A percentile compares a stretch with the other conserved stretches of the same genome.
phyloP scores from a whole-genome alignment of 257 asterid genomes.

The Jaltomata sinuosa region DNA sequence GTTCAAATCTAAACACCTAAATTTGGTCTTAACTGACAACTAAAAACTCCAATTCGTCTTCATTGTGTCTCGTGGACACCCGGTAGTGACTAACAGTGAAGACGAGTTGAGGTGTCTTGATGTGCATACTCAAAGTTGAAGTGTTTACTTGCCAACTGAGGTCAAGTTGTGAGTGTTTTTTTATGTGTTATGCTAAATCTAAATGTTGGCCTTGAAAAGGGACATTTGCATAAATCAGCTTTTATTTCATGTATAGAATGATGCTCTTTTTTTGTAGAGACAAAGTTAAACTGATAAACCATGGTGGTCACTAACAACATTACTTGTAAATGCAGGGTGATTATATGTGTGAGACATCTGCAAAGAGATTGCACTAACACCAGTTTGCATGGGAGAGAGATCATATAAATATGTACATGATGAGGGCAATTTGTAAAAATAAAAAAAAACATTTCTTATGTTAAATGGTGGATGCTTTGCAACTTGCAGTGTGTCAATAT shows the following conservation, averaged over 20 bases:
- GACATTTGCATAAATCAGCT: not conserved
- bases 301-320: not conserved
- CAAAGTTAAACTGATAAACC: not conserved
- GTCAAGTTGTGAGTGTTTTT: no score
- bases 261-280: not conserved
- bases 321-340: not conserved
- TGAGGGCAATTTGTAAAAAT: not conserved
- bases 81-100: no score
- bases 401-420: not conserved
- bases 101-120: no score
- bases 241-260: not conserved
- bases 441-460: not conserved
- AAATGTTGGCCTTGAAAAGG: not conserved
- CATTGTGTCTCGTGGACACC: no score
- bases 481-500: not conserved
- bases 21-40: no score
- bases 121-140: no score
- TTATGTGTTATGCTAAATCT: not conserved
- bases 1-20: no score
- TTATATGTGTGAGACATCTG: not conserved
- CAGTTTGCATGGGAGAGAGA: not conserved
- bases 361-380: not conserved
- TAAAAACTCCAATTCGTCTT: no score
- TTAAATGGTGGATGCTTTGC: conserved; percentile 1
- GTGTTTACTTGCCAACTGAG: no score